These are phyloP conservation scores for Naegleria lovaniensis DNA, from an alignment of 208 protist species.

Conservation along the genomic window DNA sequence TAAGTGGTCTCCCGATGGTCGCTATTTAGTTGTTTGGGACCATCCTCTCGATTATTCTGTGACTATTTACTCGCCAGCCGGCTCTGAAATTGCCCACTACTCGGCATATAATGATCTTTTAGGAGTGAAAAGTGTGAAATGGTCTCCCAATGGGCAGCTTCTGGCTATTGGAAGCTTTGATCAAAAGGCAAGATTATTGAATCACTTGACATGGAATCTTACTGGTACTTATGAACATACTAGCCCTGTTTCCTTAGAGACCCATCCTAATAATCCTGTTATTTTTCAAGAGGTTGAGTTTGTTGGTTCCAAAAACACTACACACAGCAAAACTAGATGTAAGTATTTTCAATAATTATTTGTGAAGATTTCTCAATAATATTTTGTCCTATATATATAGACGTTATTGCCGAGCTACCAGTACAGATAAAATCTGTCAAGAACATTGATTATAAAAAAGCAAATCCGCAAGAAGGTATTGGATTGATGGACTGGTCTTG, in stretches of 20 bases:
- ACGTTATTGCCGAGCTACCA: slow-evolving; percentile 21
- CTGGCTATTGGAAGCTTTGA: slow-evolving; percentile 37
- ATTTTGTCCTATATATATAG: background rate
- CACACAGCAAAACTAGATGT: slow-evolving; percentile 19
- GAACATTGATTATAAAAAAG: slow-evolving; percentile 22
- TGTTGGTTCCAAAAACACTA: background rate
- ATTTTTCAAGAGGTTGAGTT: slow-evolving; percentile 15
- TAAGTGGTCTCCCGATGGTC: slow-evolving; percentile 5
- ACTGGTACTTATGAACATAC: slow-evolving; percentile 5
- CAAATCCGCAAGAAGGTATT: slow-evolving; percentile 34
- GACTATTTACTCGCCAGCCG: slow-evolving; percentile 29
- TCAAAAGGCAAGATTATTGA: slow-evolving; percentile 28
- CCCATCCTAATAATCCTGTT: background rate
- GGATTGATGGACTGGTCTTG: slow-evolving; percentile 21
- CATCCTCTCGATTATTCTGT: slow-evolving; percentile 21
- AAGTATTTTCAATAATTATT: background rate
- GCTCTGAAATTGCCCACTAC: slow-evolving; percentile 22
- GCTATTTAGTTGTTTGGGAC: slow-evolving; percentile 6
- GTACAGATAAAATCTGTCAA: background rate
- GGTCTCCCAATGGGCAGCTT: slow-evolving; percentile 28
- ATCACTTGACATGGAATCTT: slow-evolving; percentile 9
- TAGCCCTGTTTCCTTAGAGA: background rate
- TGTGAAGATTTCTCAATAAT: background rate
- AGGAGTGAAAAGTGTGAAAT: slow-evolving; percentile 26
- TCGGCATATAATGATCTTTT: slow-evolving; percentile 18